Base-by-base conservation (phyloP, 2,329 filamentous ascomycete species). In the Coniochaeta sp. region DNA sequence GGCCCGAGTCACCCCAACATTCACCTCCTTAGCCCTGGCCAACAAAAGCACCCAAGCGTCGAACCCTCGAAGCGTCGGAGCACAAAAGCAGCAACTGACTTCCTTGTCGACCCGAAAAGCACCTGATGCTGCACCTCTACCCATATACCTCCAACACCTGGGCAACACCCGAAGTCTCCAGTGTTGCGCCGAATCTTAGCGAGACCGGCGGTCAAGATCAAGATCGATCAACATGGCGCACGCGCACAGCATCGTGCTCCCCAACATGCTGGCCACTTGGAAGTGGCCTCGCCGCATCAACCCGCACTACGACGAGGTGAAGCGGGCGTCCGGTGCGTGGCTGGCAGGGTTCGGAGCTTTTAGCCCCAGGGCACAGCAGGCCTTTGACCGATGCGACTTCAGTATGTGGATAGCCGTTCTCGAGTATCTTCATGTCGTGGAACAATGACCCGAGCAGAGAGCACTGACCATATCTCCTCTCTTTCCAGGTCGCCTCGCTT, bases 311-410 rank as follows among this genome's bases (percentile, higher is more conserved):
- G 45, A 52, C 2, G 55, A 55, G n/a, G 45, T 48, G 5, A 48
- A 31, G 26, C 45, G 20, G 28, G 45, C 45, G 8, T 56, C 54
- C 14, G 26, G 35, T 0, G 52, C 45, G 3, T 61, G 59, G 59
- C 32, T 53, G 3, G 52, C 51, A 14, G 52, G 53, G 12, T 60
- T 61, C 32, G 27, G 32, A 2, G 53, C 56, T 16, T 61, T 61
- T 35, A 52, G 46, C 1, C 51, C 54, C 1, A 24, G 42, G 13
- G 56, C 53, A 3, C 58, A 62, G 48, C 35, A 45, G 7, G 53
- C 57, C 0, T 58, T 62, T 33, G 53, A 59, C 28, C 52, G 49
- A 30, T 59, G 58, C 53, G 49, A 58, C 18, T 58, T 61, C 30
- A 55, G 56, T 57, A 33, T 30, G 51, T 28, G 45, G 38, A 22